Percentiles rank a stretch among this genome's conserved stretches.
phyloP scores from a whole-genome alignment of 495 filamentous ascomycete genomes.

The Parathielavia appendiculata region DNA sequence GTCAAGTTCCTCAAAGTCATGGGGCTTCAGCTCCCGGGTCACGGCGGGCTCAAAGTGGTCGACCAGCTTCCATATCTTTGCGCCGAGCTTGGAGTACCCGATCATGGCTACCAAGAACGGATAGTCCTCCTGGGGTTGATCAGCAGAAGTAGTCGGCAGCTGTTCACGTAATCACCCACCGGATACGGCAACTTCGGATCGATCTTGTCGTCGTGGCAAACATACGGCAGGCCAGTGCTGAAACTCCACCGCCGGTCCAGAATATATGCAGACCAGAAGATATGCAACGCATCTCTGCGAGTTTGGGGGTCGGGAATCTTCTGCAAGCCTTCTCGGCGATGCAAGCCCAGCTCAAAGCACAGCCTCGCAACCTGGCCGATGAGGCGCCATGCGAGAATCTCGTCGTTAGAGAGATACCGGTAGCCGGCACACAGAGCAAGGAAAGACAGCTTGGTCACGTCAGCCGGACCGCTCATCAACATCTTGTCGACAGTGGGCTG shows the following conservation, averaged over 20 bases:
- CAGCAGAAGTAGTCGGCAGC: not conserved
- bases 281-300: conserved; percentile 54
- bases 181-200: conserved; percentile 72
- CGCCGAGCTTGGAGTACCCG: conserved; percentile 66
- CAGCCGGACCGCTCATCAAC: conserved; percentile 59
- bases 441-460: conserved; percentile 66
- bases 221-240: conserved; percentile 74
- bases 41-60: conserved; percentile 48
- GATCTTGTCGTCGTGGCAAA: conserved; percentile 76
- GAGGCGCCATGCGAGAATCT: conserved; percentile 71
- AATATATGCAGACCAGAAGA: conserved; percentile 78
- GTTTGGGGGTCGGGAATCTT: conserved; percentile 60
- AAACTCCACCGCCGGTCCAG: conserved; percentile 80
- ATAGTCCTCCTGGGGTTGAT: conserved; percentile 54
- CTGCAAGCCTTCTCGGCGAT: conserved; percentile 66
- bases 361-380: conserved; percentile 70
- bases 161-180: conserved; percentile 43
- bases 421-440: conserved; percentile 75
- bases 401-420: conserved; percentile 75
- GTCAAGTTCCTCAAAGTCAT: conserved; percentile 71
- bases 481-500: conserved; percentile 63
- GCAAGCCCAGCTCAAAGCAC: conserved; percentile 75
- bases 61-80: conserved; percentile 73
- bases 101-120: conserved; percentile 77
- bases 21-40: conserved; percentile 47